Conservation (phyloP, 2,329 filamentous ascomycete genomes). For the Cadophora sp. region DNA sequence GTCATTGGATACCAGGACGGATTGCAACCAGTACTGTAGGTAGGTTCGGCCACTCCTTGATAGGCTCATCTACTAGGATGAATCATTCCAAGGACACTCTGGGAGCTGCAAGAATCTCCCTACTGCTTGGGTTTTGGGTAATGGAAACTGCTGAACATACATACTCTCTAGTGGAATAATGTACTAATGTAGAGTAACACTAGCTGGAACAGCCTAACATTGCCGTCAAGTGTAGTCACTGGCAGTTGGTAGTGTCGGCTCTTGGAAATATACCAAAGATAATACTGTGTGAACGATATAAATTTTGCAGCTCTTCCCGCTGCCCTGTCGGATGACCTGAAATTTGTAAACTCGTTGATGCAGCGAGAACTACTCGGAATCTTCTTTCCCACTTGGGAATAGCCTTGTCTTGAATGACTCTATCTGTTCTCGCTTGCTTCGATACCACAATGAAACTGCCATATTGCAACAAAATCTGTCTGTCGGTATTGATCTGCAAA, state of each 20-base stretch:
- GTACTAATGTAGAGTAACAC: too few species aligned
- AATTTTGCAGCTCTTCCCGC: constrained; percentile 1
- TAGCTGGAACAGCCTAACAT: neutral
- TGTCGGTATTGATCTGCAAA: neutral
- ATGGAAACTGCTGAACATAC: neutral
- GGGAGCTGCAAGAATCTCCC: neutral
- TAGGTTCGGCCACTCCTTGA: constrained; percentile 5
- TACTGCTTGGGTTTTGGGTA: neutral
- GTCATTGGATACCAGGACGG: neutral
- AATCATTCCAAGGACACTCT: neutral
- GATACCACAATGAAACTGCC: neutral
- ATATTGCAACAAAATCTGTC: neutral
- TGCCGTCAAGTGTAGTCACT: neutral
- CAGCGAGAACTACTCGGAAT: neutral
- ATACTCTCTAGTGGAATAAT: neutral
- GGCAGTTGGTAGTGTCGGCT: neutral
- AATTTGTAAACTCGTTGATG: too few species aligned
- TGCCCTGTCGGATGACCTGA: neutral
- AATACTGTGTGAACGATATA: neutral
- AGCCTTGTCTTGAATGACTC: too few species aligned
- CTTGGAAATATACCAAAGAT: neutral
- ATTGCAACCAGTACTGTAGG: neutral
- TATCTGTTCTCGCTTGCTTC: neutral
- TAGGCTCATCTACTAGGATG: neutral
- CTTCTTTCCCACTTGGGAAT: neutral